These are phyloP conservation scores for Aspergillus steynii DNA, from an alignment of 495 filamentous ascomycete genomes.

Conservation along the genomic window DNA sequence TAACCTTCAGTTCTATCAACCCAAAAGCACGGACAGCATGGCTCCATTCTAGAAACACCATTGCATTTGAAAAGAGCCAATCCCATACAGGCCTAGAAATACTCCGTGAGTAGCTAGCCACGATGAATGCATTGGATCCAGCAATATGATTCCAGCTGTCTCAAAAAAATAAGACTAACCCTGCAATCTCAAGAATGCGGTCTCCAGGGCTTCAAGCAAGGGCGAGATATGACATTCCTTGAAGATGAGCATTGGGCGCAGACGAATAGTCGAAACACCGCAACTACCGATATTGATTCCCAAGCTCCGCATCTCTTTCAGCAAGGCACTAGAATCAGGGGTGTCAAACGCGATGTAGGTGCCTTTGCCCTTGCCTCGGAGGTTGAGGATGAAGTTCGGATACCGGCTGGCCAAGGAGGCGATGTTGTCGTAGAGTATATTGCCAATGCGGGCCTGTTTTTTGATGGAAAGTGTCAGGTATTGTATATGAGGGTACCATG, in stretches of 20 bases:
- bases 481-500: not conserved
- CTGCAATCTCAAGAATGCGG: constrained; percentile 2
- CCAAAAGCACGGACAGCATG: too few relatives aligned
- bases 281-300: constrained; percentile 83
- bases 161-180: too few relatives aligned
- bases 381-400: constrained; percentile 70
- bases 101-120: too few relatives aligned
- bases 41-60: too few relatives aligned
- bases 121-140: too few relatives aligned
- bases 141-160: too few relatives aligned
- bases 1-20: too few relatives aligned
- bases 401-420: constrained; percentile 60
- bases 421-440: constrained; percentile 67
- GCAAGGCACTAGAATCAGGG: constrained; percentile 69
- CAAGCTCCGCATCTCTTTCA: constrained; percentile 59
- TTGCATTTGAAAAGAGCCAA: too few relatives aligned
- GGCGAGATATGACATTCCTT: constrained; percentile 66
- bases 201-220: constrained; percentile 8
- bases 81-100: too few relatives aligned
- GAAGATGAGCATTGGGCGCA: constrained; percentile 85
- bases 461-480: not conserved
- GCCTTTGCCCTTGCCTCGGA: constrained; percentile 79
- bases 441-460: constrained; percentile 53
- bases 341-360: constrained; percentile 88
- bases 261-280: constrained; percentile 67